Evolutionary conservation across 768 basidiomycete genomes (phyloP), one percentile per base, ranked within the genome.

Genomic region (Austroboletus festivus): DNA sequence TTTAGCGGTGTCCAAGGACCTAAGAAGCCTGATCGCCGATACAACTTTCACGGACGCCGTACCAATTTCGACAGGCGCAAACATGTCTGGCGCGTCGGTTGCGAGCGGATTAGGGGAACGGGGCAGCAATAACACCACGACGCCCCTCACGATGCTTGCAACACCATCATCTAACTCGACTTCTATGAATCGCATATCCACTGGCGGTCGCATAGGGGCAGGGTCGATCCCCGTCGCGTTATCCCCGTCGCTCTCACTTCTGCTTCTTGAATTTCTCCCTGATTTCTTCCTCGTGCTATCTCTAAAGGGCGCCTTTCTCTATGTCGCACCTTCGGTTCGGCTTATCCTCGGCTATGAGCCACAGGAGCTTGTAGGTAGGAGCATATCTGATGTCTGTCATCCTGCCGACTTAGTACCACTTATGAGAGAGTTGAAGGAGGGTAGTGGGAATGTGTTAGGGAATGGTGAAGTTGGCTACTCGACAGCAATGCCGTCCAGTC

Each of bases 281-380:
- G 95, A 97, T 64, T 90, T 95, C 63, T 72, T 96, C 20, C 86
- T 89, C 61, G 93, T 97, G 46, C 76, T 99, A 34, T 93, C 89
- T 3, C 81, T 96, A 57, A 94, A 97, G 62, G 95, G 95, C 23
- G 75, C 79, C 15, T 93, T 98, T 68, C 82, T 95, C 41, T 99
- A 96, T 64, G 89, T 92, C 44, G 89, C 92, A 0, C 93, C 93
- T 1, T 80, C 86, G 21, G 82, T 95, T 18, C 71, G 78, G 11
- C 72, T 79, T 23, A 81, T 93, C 10, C 76, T 98, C 30, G 94
- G 94, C 31, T 96, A 94, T 70, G 82, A 86, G 21, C 84, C 93
- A 2, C 75, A 81, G 26, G 91, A 95, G 49, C 81, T 98, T 47
- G 76, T 90, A 21, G 90, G 90, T 45, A 82, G 79, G 59, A 77